These are phyloP conservation scores for Austroboletus novae-zelandiae DNA, from an alignment of 1,284 basidiomycete species.

Conservation along the genomic window DNA sequence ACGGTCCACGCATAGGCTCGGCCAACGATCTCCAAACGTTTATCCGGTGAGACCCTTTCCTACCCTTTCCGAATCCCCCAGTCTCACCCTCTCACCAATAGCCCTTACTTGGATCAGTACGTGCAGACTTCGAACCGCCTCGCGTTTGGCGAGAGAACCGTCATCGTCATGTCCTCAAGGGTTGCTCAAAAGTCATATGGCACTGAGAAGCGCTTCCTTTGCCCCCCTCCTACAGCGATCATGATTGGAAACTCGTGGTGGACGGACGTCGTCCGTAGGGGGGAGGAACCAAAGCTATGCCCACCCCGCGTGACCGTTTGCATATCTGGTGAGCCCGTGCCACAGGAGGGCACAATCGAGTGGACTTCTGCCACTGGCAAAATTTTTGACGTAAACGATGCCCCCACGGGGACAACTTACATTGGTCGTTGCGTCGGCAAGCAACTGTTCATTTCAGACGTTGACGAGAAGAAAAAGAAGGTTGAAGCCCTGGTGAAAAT, in stretches of 20 bases:
- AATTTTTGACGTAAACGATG: conserved; percentile 78
- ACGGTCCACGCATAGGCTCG: conserved; percentile 54
- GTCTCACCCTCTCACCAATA: conserved; percentile 30
- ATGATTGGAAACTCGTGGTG: conserved; percentile 97
- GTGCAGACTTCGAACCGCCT: conserved; percentile 83
- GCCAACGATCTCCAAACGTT: conserved; percentile 75
- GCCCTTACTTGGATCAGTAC: conserved; percentile 82
- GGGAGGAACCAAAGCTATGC: conserved; percentile 70
- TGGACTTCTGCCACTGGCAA: conserved; percentile 84
- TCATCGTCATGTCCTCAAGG: conserved; percentile 94
- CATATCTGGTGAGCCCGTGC: conserved; percentile 86
- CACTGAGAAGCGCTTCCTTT: conserved; percentile 95
- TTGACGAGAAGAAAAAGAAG: conserved; percentile 88
- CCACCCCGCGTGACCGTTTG: conserved; percentile 86
- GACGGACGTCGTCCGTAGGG: conserved; percentile 69
- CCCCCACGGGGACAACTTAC: conserved; percentile 75
- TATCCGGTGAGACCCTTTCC: conserved; percentile 55
- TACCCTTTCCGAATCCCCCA: conserved; percentile 8
- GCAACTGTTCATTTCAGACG: conserved; percentile 87
- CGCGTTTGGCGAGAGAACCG: conserved; percentile 87
- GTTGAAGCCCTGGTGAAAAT: conserved; percentile 90
- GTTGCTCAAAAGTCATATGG: conserved; percentile 98
- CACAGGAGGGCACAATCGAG: conserved; percentile 79
- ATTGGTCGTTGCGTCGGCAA: conserved; percentile 88
- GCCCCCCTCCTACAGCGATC: conserved; percentile 93